Evolutionary conservation across 176 grass and related monocot genomes (phyloP).

Genomic region (sorghum (Sorghum bicolor)): DNA sequence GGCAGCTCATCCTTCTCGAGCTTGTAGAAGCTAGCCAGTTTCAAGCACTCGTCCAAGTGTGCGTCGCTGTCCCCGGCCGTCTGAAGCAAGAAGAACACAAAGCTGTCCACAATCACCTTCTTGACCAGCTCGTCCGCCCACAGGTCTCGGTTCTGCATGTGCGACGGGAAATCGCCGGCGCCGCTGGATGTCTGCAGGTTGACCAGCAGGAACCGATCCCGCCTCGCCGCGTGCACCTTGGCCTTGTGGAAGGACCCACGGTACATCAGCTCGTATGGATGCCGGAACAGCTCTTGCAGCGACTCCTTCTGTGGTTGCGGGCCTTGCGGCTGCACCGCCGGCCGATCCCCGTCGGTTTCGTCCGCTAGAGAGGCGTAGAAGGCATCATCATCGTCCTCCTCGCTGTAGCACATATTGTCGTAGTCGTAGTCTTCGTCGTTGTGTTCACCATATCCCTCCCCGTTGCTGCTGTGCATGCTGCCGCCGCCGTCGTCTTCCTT

Average conservation of each 20-base stretch:
- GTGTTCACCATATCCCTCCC: not conserved
- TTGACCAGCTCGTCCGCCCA: conserved; percentile 17
- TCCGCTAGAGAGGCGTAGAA: not conserved
- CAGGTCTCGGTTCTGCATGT: conserved; percentile 33
- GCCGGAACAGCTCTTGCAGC: not conserved
- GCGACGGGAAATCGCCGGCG: not conserved
- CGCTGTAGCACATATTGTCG: not conserved
- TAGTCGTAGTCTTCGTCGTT: not conserved
- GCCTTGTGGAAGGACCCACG: not conserved
- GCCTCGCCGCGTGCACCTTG: conserved; percentile 9
- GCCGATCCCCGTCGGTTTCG: not conserved
- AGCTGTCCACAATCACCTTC: not conserved
- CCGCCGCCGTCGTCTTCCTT: not conserved
- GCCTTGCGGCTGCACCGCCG: not conserved
- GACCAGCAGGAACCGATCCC: conserved; percentile 26
- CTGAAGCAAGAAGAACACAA: conserved; percentile 3
- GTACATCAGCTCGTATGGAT: conserved; percentile 7
- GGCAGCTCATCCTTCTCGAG: not conserved
- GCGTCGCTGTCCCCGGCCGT: fast-evolving
- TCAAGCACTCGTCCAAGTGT: not conserved
- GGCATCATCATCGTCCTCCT: not conserved
- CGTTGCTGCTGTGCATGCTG: not conserved
- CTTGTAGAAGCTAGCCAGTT: conserved; percentile 29
- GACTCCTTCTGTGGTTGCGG: not conserved
- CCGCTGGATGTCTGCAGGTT: not conserved